Percentiles rank a stretch among this genome's conserved stretches.
Conservation (phyloP, 768 basidiomycete species). For the Mycena metata region DNA sequence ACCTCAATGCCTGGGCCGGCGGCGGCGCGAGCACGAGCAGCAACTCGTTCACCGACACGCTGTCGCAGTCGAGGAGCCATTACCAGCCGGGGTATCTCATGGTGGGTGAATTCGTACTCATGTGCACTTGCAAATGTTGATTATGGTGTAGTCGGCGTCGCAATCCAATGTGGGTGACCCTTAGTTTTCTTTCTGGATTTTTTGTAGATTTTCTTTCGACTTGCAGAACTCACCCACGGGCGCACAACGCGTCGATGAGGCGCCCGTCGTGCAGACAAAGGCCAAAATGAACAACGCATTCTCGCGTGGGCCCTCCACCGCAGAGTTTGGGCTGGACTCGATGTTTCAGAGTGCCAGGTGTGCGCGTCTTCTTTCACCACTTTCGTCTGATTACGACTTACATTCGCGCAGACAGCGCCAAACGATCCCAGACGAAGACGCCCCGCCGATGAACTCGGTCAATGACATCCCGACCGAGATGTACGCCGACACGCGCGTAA, state of each 20-base stretch:
- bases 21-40: conserved; percentile 58
- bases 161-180: conserved; percentile 66
- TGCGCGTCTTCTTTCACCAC: background rate
- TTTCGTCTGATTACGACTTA: conserved; percentile 30
- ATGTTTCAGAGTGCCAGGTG: conserved; percentile 85
- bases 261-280: conserved; percentile 82
- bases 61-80: conserved; percentile 80
- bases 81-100: conserved; percentile 88
- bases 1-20: conserved; percentile 65
- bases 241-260: conserved; percentile 77
- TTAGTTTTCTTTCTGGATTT: background rate
- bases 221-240: conserved; percentile 65
- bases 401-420: conserved; percentile 68
- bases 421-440: conserved; percentile 79
- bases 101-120: conserved; percentile 58
- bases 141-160: conserved; percentile 64
- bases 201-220: conserved; percentile 19
- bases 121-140: conserved; percentile 1
- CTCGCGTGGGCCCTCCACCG: conserved; percentile 70
- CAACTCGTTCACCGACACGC: conserved; percentile 72
- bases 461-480: conserved; percentile 79
- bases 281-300: conserved; percentile 83
- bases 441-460: conserved; percentile 82
- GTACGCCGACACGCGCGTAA: conserved; percentile 54
- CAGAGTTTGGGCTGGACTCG: conserved; percentile 86